Evolutionary conservation across 371 early-diverging fungal species (phyloP), one percentile per base, ranked within the genome.

Genomic region (Blakeslea trispora): DNA sequence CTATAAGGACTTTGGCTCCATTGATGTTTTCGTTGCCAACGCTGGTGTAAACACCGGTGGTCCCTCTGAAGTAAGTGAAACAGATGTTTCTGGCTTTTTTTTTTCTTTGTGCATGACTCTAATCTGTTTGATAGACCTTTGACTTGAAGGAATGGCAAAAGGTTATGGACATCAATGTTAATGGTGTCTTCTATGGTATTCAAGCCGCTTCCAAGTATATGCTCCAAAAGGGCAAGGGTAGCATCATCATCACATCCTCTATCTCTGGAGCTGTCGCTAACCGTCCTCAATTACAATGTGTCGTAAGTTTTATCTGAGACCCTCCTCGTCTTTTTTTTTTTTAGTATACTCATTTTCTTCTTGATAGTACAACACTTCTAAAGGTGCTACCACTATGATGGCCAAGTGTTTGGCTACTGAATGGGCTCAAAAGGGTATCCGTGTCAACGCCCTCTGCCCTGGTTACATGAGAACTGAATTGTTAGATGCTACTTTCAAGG

Each of bases 361-460:
- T 22, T 37, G 11, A 32, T 60, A 76, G 76, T 79, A 85, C 51
- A 81, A 78, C 23, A 65, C 80, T n/a, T 81, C 83, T 22, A 85
- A 85, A 66, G 85, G 85, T 7, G 84, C 86, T n/a, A 82, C 81
- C n/a, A 82, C 78, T 53, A 68, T 74, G 69, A 69, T 79, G 79
- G 63, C 76, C 43, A 74, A 77, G 53, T 65, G 72, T 41, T 59
- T 79, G 11, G 79, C 75, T 32, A 51, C 56, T 46, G 79, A 79
- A 66, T 79, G 79, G 75, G 79, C 74, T 10, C 51, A 55, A 11
- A 69, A 67, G 11, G 72, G 72, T 48, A 59, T 79, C 28, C 75
- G 79, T 51, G 79, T 79, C 52, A 79, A 79, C 48, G 66, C 76
- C 14, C 59, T 77, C 18, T 64, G 70, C 23, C 79, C 76, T 21